Evolutionary conservation across 352 stramenopile genomes (phyloP), one percentile per base, ranked within the genome.

Genomic region (Globisporangium polare): DNA sequence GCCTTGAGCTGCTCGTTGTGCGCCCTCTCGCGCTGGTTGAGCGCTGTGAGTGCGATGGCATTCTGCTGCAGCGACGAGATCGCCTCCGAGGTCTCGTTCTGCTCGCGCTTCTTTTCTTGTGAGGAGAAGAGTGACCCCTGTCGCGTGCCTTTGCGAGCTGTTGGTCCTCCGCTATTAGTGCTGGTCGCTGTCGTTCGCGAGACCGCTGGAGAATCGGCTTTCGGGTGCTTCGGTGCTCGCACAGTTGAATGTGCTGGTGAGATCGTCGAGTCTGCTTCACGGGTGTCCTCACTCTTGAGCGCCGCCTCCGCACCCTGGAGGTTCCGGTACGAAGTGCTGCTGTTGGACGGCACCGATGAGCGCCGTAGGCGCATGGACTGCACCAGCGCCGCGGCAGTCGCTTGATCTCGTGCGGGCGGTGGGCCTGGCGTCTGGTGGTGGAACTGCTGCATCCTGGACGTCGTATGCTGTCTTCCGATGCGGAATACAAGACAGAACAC

Each of bases 1-100:
- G 63, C 65, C 24, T 60, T 74, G 10, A 90, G 43, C 20, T 73
- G 66, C 10, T 72, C 64, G n/a, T 71, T 76, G 9, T 76, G 57
- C 0, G 62, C 63, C 33, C 86, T 87, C 45, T 89, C 81, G 7
- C 73, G 72, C 43, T 80, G 67, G 35, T 84, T 88, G 2, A 75
- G 52, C 3, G 58, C 42, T 5, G 74, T 75, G 3, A 91, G 67
- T 0, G 73, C 63, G 24, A 64, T 57, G 7, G 84, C 31, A 42
- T 88, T 91, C 15, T 84, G 72, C 37, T 86, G 78, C 26, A 90
- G 43, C 17, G 72, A 53, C 3, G 65, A 24, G 20, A 84, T 67
- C 2, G 71, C 55, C 0, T 60, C 39, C 24, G 46, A 57, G 27
- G 68, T 64, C 31, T 90, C 80, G 46, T 39, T 56, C 20, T 69